Conservation (phyloP, 2,329 filamentous ascomycete genomes). For the Nannizziopsis barbatae region DNA sequence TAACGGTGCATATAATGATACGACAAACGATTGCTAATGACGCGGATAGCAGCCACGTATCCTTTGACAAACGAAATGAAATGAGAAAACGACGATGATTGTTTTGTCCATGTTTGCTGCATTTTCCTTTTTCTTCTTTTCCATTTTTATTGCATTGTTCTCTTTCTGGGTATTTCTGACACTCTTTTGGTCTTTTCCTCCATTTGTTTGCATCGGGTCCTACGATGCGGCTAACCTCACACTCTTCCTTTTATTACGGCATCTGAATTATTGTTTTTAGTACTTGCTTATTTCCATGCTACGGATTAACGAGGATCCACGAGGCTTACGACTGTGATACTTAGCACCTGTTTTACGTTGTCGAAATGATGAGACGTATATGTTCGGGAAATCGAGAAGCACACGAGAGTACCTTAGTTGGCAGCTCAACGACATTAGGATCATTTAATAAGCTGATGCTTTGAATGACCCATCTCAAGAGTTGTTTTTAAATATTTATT, state of each 20-base stretch:
- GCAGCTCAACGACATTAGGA: background rate
- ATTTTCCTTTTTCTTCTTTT: background rate
- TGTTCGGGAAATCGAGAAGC: background rate
- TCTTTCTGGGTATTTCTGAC: constrained; percentile 1
- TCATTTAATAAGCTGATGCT: no score
- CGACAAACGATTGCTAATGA: constrained; percentile 4
- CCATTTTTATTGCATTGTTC: no score
- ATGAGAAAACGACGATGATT: constrained; percentile 8
- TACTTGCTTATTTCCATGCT: background rate
- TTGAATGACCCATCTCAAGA: background rate
- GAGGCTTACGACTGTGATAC: constrained; percentile 7
- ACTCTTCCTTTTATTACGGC: background rate
- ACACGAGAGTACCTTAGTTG: background rate
- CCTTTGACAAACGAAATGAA: constrained; percentile 3
- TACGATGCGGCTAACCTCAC: background rate
- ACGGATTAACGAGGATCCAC: constrained; percentile 4
- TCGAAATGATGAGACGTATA: constrained; percentile 1
- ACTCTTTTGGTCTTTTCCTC: background rate
- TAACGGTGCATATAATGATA: constrained; percentile 5
- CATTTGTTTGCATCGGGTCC: background rate
- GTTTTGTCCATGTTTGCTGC: background rate
- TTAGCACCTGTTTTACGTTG: constrained; percentile 2
- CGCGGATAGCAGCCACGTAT: constrained; percentile 2
- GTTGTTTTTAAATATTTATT: background rate
- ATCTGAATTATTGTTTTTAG: background rate